phyloP scores from a whole-genome alignment of 345 rosid genomes.

The Rhizophora mangle region DNA sequence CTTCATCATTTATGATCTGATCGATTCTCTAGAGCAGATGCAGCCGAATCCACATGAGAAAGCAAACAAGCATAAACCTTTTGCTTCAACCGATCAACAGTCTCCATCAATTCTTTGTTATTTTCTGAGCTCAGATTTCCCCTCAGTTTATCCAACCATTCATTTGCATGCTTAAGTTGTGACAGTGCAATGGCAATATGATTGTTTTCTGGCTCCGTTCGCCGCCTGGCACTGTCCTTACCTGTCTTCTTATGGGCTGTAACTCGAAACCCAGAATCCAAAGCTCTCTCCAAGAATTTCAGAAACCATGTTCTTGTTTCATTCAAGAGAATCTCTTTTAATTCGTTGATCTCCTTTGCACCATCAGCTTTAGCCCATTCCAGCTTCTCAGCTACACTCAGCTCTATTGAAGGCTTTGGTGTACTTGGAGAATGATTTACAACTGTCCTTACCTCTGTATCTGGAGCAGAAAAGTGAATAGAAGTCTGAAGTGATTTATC shows the following conservation, averaged over 20 bases:
- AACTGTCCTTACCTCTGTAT: slow-evolving; percentile 38
- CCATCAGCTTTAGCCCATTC: slow-evolving; percentile 81
- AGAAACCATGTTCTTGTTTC: slow-evolving; percentile 80
- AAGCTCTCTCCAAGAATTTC: slow-evolving; percentile 69
- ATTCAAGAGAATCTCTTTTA: slow-evolving; percentile 43
- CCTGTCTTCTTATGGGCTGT: slow-evolving; percentile 46
- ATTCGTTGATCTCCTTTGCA: slow-evolving; percentile 47
- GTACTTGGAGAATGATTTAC: slow-evolving; percentile 26
- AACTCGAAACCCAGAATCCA: slow-evolving; percentile 55
- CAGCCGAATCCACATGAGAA: slow-evolving; percentile 73
- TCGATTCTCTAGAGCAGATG: slow-evolving; percentile 56
- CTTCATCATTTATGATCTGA: slow-evolving; percentile 41
- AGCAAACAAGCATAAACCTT: slow-evolving; percentile 77
- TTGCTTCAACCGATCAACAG: slow-evolving; percentile 63
- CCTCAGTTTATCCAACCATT: slow-evolving; percentile 62
- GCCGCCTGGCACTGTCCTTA: slow-evolving; percentile 32
- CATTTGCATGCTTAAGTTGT: slow-evolving; percentile 77
- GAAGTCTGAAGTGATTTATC: slow-evolving; percentile 38
- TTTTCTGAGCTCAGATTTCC: slow-evolving; percentile 35
- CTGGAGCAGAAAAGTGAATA: slow-evolving; percentile 25
- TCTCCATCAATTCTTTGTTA: slow-evolving; percentile 29
- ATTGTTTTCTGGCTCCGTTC: slow-evolving; percentile 43
- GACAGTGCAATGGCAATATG: slow-evolving; percentile 72
- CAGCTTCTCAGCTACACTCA: slow-evolving; percentile 49
- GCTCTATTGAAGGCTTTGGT: slow-evolving; percentile 31